These are phyloP conservation scores for Trifolium repens DNA, from an alignment of 306 rosid species.

Conservation along the genomic window DNA sequence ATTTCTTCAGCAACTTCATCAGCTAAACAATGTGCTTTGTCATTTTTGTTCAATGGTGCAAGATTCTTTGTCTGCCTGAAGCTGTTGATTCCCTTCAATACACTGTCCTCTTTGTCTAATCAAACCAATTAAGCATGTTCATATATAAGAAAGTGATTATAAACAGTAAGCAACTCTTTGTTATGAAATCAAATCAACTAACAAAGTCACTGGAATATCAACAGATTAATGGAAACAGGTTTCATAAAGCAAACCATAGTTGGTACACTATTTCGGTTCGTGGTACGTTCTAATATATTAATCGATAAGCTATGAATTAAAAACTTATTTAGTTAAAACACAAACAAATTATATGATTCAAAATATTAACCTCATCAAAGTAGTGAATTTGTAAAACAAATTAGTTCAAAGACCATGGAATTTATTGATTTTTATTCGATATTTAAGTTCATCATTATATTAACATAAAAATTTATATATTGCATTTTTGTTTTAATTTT, in stretches of 20 bases:
- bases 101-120: conserved; percentile 64
- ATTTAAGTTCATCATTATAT: no score
- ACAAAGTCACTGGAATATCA: not conserved
- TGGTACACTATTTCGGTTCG: no score
- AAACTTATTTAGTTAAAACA: no score
- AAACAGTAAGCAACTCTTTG: not conserved
- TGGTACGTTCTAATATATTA: no score
- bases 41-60: conserved; percentile 45
- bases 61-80: conserved; percentile 53
- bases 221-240: not conserved
- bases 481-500: no score
- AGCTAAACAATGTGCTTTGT: conserved; percentile 72
- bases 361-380: no score
- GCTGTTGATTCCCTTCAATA: conserved; percentile 78
- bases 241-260: not conserved
- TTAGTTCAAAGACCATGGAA: no score
- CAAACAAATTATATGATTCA: no score
- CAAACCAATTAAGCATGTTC: conserved; percentile 3
- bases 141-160: not conserved
- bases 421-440: no score
- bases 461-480: no score
- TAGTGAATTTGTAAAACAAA: no score
- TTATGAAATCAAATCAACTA: conserved; percentile 8
- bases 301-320: no score
- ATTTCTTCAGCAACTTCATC: conserved; percentile 66